These are phyloP conservation scores for Claviceps digitariae DNA, from an alignment of 2,329 filamentous ascomycete genomes.

Conservation along the genomic window DNA sequence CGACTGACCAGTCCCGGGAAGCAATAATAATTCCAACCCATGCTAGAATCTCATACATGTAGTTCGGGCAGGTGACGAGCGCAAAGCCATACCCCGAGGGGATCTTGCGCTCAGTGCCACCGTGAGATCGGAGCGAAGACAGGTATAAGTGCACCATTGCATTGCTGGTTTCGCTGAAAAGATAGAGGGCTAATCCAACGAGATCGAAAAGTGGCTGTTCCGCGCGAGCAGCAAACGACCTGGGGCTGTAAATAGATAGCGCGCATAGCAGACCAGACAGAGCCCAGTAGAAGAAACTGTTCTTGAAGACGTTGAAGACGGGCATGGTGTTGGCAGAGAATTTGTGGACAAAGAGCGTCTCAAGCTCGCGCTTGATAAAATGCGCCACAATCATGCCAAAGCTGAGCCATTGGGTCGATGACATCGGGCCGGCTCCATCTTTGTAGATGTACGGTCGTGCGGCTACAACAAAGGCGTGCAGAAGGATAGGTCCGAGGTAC, in stretches of 20 bases:
- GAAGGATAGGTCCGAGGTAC: constrained; percentile 80
- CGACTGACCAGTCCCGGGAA: constrained; percentile 64
- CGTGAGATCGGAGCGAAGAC: constrained; percentile 59
- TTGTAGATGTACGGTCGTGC: constrained; percentile 52
- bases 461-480: constrained; percentile 63
- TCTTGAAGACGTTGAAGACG: constrained; percentile 79
- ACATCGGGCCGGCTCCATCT: constrained; percentile 35
- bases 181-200: constrained; percentile 56
- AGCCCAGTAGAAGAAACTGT: constrained; percentile 89
- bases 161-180: constrained; percentile 70
- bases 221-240: constrained; percentile 48
- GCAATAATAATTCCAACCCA: constrained; percentile 76
- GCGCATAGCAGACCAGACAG: constrained; percentile 69
- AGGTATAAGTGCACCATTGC: constrained; percentile 68
- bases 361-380: constrained; percentile 89
- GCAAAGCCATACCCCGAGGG: constrained; percentile 74
- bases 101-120: constrained; percentile 77
- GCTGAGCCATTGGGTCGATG: constrained; percentile 56
- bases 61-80: constrained; percentile 91
- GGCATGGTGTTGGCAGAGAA: constrained; percentile 96
- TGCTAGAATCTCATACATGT: constrained; percentile 80
- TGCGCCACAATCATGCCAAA: constrained; percentile 65
- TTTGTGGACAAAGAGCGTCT: constrained; percentile 88
- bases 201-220: constrained; percentile 42
- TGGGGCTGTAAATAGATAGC: constrained; percentile 72